Evolutionary conservation across 1,139 yeast genomes (phyloP).

Genomic region (Debaryomyces subglobosus): DNA sequence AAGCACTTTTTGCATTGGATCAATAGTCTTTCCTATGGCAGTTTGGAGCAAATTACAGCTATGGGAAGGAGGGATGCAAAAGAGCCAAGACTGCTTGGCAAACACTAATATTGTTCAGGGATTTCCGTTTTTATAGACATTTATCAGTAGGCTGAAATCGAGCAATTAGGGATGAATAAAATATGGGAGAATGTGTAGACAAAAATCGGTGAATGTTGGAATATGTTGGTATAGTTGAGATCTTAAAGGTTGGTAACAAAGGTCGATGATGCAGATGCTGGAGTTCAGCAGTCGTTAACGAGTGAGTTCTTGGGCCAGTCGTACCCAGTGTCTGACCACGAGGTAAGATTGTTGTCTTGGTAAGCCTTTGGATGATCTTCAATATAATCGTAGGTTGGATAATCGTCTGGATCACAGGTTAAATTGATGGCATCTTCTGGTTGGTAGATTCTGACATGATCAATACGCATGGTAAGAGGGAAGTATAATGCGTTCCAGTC

Average conservation of each 20-base stretch:
- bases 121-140: too few relatives aligned
- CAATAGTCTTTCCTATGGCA: neutral
- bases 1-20: neutral
- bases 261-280: too few relatives aligned
- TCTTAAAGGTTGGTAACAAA: too few relatives aligned
- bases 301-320: constrained; percentile 52
- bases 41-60: neutral
- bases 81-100: too few relatives aligned
- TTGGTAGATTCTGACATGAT: constrained; percentile 80
- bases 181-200: too few relatives aligned
- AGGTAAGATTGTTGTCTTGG: constrained; percentile 60
- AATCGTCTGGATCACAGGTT: constrained; percentile 76
- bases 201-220: too few relatives aligned
- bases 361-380: constrained; percentile 65
- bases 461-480: constrained; percentile 70
- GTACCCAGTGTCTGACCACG: constrained; percentile 72
- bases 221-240: too few relatives aligned
- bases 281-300: constrained; percentile 16
- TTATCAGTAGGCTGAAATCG: too few relatives aligned
- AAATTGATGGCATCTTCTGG: constrained; percentile 53
- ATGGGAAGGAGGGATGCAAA: too few relatives aligned
- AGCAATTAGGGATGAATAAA: too few relatives aligned
- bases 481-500: constrained; percentile 72
- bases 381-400: constrained; percentile 78
- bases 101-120: too few relatives aligned